Conservation (phyloP, 192 early-diverging fungal genomes). For the Powellomyces hirtus region DNA sequence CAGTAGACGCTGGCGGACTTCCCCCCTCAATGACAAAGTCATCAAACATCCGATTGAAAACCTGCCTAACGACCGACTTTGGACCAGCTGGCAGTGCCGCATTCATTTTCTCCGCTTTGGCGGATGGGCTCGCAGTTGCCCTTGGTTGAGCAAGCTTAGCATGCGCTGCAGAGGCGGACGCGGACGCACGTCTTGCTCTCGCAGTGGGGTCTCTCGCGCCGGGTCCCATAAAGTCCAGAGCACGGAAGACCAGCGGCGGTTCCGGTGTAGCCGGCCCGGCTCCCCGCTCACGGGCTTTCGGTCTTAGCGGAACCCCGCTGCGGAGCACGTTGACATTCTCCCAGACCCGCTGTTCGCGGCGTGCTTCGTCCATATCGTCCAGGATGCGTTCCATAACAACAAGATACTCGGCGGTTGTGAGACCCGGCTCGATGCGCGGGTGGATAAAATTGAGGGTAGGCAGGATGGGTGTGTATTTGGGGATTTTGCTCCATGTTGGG, state of each 20-base stretch:
- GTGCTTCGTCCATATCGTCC: neutral
- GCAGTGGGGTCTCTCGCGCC: neutral
- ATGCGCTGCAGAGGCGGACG: neutral
- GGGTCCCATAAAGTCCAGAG: neutral
- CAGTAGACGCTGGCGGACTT: no score
- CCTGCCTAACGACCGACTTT: neutral
- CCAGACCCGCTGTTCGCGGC: neutral
- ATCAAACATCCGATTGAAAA: neutral
- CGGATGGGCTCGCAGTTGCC: no score
- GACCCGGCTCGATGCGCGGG: slow-evolving; percentile 6
- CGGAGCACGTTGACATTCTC: neutral
- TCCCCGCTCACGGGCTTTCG: neutral
- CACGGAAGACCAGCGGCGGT: neutral
- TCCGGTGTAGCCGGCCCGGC: neutral
- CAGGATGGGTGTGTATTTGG: neutral
- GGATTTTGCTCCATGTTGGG: neutral
- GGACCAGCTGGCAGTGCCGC: neutral
- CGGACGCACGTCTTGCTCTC: neutral
- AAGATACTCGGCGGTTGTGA: neutral
- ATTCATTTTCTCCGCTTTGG: neutral
- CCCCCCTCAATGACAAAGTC: no score
- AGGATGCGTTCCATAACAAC: neutral
- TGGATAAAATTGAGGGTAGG: neutral
- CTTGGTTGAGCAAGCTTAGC: neutral
- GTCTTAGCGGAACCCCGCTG: neutral